Evolutionary conservation across 2,329 filamentous ascomycete genomes (phyloP), one percentile per base, ranked within the genome.

Genomic region (Ramichloridium luteum): DNA sequence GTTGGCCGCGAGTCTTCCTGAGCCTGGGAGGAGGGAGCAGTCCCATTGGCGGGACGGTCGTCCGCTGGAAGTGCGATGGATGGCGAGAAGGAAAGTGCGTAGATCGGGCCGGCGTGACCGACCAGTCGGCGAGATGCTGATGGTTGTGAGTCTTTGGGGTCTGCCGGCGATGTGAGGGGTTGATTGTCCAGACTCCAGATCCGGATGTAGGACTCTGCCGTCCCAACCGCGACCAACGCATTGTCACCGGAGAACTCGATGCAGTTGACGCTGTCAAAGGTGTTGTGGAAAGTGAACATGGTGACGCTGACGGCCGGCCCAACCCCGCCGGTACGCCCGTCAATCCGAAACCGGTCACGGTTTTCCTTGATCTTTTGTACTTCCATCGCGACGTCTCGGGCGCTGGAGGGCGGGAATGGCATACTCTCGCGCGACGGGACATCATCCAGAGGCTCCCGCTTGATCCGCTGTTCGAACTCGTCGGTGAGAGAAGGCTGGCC

Each of bases 261-360:
- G 51, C 82, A 93, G n/a, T 83, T 85, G 37, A 93, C 72, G 34
- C 82, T 80, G 57, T 93, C 85, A 41, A 85, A 77, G 0, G 83
- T 93, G 57, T 98, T 98, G 64, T 98, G 90, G 51, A 96, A 93
- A 1, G 90, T 98, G 55, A 92, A 94, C 81, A 96, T 96, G 64
- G 83, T 90, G 14, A 92, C 78, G 48, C 85, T 93, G 37, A 94
- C 68, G 15, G 77, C 77, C 33, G 84, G 74, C 10, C 86, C 84
- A 30, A 86, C 71, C 6, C 86, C 88, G 11, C 84, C 82, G 9
- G 81, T 88, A 18, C 80, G 74, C 13, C 77, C 74, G 37, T 93
- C 82, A 35, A 96, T 88, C 51, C 75, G 80, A 55, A 94, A 93
- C 12, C 88, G 73, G 49, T 96, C 88, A 13, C 90, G 76, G 49